Conservation (phyloP, 78 protist species). For the Ministeria vibrans region DNA sequence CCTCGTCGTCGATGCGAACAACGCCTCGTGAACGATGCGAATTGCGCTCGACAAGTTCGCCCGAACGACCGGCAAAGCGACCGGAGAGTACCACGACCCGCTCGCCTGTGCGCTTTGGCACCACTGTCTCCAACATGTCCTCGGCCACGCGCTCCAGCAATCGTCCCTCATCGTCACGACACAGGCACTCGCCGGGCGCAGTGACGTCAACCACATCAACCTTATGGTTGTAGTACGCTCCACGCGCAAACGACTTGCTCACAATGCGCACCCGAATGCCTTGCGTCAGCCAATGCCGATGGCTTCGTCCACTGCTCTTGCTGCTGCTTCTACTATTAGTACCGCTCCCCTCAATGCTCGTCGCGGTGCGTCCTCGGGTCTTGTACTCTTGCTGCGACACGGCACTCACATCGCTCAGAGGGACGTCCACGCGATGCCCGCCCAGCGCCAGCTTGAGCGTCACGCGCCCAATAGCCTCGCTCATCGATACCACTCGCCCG, state of each 20-base stretch:
- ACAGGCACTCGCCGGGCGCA: background rate
- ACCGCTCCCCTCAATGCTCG: too few relatives aligned
- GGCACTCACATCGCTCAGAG: too few relatives aligned
- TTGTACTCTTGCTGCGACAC: too few relatives aligned
- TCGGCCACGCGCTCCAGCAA: background rate
- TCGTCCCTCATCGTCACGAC: background rate
- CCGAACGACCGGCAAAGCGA: background rate
- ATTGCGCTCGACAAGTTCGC: background rate
- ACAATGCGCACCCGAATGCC: constrained; percentile 41
- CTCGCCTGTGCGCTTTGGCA: background rate
- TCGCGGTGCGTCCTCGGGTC: too few relatives aligned
- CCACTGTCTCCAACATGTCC: background rate
- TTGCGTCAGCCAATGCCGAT: constrained; percentile 43
- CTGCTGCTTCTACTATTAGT: too few relatives aligned
- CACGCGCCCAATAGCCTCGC: too few relatives aligned
- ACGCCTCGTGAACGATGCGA: too few relatives aligned
- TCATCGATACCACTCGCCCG: constrained; percentile 16
- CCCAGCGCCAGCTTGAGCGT: too few relatives aligned
- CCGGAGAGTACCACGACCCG: background rate
- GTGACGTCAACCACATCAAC: background rate
- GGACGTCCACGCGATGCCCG: too few relatives aligned
- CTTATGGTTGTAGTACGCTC: constrained; percentile 40
- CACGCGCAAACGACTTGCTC: constrained; percentile 31
- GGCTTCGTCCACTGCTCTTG: too few relatives aligned
- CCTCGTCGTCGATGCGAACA: too few relatives aligned